phyloP scores from a whole-genome alignment of 2,329 filamentous ascomycete genomes.

The Aspergillus pseudoglaucus region DNA sequence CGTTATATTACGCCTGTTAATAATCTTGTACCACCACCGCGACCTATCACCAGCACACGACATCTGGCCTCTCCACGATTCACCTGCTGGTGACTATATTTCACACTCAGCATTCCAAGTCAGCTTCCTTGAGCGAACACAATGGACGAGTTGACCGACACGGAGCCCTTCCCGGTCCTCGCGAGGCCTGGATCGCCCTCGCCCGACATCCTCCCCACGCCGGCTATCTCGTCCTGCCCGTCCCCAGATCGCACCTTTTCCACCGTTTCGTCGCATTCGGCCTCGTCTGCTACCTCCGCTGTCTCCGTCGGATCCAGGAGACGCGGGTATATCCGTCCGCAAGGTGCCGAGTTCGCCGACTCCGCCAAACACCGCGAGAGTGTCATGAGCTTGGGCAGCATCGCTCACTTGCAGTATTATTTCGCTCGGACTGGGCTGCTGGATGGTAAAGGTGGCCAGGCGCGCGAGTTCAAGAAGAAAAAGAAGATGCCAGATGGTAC shows the following conservation, averaged over 20 bases:
- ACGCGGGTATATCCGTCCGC: conserved; percentile 80
- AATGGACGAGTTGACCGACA: conserved; percentile 24
- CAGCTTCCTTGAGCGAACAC: no score
- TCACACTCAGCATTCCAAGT: no score
- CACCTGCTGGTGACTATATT: no score
- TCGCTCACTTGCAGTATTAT: conserved; percentile 96
- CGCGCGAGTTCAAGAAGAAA: conserved; percentile 61
- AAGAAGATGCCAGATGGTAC: conserved; percentile 30
- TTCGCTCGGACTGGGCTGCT: conserved; percentile 90
- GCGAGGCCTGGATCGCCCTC: conserved; percentile 33
- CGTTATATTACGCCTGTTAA: neutral
- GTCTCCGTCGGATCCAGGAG: conserved; percentile 46
- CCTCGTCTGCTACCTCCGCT: conserved; percentile 38
- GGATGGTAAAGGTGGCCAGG: conserved; percentile 86
- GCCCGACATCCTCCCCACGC: conserved; percentile 36
- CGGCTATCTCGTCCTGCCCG: conserved; percentile 39
- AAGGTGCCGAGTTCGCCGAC: conserved; percentile 80
- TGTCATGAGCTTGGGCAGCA: conserved; percentile 92
- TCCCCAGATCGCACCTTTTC: conserved; percentile 42
- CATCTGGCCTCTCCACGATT: neutral
- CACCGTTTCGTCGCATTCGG: conserved; percentile 40
- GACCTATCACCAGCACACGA: neutral
- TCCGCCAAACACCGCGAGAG: conserved; percentile 88
- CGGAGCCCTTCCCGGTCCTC: conserved; percentile 14
- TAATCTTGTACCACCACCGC: neutral